Evolutionary conservation across 1,284 basidiomycete species (phyloP), one percentile per base, ranked within the genome.

Genomic region (Exobasidium rhododendri): DNA sequence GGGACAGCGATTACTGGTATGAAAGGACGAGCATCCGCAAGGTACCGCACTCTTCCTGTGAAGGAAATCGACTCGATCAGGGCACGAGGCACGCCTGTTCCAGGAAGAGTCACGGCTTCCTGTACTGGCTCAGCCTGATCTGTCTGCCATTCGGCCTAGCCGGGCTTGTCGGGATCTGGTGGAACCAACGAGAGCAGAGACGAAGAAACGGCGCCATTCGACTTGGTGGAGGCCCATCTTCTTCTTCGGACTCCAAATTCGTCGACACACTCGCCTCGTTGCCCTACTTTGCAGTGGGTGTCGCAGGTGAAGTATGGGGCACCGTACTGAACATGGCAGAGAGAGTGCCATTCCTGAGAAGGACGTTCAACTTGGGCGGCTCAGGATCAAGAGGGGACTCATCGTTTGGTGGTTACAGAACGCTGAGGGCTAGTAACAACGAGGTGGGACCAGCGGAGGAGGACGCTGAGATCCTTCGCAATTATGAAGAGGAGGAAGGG

Each of bases 201-300:
- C 5, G 50, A 45, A 46, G 58, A 49, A 26, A 11, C 6, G 50
- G 7, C 32, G 2, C 43, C 11, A 53, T 49, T 4, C 43, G 56
- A 4, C 14, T 58, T 96, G 96, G 80, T 83, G 92, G 75, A 83
- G 30, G 7, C 22, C n/a, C 13, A 24, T n/a, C 30, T 35, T 32
- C 11, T 0, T 10, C 11, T 32, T 2, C 4, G 40, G 71, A 75
- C 87, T 40, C 88, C 89, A n/a, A 85, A 86, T 58, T 90, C 89
- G 79, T 88, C 11, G 89, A 83, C 90, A 67, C 64, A 26, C 30
- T 71, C 53, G 67, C 70, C 28, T 66, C 62, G 4, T 57, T 65
- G 50, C 67, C 65, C 7, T 47, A 63, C 7, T 69, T 67, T 49
- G 64, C 73, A 24, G 53, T 62, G 24, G 73, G 69, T 43, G 59